Conservation (phyloP, 164 flowering plant species). For the Tetracentron sinense region DNA sequence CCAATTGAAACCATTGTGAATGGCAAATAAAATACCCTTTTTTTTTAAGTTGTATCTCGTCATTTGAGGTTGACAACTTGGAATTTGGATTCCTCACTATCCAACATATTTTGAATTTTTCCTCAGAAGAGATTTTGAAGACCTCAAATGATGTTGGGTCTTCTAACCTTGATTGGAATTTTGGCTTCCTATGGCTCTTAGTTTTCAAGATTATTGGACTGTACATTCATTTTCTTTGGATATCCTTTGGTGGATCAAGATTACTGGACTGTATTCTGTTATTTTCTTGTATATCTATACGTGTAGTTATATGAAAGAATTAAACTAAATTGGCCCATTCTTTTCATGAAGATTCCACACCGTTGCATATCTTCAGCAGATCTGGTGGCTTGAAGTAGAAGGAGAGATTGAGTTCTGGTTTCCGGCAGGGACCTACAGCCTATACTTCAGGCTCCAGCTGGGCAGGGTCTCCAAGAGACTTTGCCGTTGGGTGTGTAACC, state of each 20-base stretch:
- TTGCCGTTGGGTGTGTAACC: slow-evolving; percentile 60
- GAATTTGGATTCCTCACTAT: too few relatives aligned
- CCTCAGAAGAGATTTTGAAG: too few relatives aligned
- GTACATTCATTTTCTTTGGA: too few relatives aligned
- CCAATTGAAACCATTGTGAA: too few relatives aligned
- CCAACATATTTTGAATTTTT: too few relatives aligned
- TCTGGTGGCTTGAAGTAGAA: slow-evolving; percentile 81
- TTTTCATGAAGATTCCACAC: slow-evolving; percentile 45
- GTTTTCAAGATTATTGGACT: too few relatives aligned
- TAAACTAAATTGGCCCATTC: slow-evolving; percentile 8
- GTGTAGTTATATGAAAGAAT: background rate
- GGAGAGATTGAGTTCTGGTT: slow-evolving; percentile 74
- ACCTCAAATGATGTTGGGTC: too few relatives aligned
- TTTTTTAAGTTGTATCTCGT: too few relatives aligned
- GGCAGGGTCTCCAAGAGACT: slow-evolving; percentile 60
- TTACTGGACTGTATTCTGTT: background rate
- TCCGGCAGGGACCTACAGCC: slow-evolving; percentile 70
- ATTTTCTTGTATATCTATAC: background rate
- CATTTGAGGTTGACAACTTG: too few relatives aligned
- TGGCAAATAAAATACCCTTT: too few relatives aligned
- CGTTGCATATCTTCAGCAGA: slow-evolving; percentile 82
- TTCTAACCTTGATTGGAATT: too few relatives aligned
- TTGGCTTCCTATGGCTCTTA: too few relatives aligned
- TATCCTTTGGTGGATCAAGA: background rate
- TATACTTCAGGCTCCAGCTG: slow-evolving; percentile 68